Conservation (phyloP, 2,329 filamentous ascomycete genomes). For the Stagonosporopsis rhizophila region DNA sequence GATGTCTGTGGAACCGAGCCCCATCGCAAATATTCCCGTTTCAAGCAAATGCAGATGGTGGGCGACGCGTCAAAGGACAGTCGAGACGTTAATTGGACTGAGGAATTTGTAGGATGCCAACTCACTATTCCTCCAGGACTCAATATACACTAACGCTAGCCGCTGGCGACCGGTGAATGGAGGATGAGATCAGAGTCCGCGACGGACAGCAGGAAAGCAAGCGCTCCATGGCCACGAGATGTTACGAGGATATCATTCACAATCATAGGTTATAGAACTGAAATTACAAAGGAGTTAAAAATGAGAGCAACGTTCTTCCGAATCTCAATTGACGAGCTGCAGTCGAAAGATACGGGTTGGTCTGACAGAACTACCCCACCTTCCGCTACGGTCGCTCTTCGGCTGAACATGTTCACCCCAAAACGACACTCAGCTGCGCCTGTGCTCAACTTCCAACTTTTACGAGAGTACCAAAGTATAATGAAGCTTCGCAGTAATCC, state of each 20-base stretch:
- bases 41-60: background rate
- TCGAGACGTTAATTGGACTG: background rate
- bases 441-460: background rate
- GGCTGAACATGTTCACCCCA: background rate
- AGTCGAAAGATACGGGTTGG: background rate
- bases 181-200: too few species aligned
- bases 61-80: background rate
- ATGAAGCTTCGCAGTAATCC: too few species aligned
- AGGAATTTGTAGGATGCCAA: background rate
- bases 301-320: background rate
- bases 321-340: background rate
- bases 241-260: background rate
- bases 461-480: too few species aligned
- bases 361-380: background rate
- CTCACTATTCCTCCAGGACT: constrained; percentile 6
- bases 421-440: background rate
- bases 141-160: background rate
- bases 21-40: constrained; percentile 2
- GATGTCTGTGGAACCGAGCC: background rate
- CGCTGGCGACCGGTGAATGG: constrained; percentile 4
- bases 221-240: background rate
- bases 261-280: background rate
- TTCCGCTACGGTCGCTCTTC: background rate
- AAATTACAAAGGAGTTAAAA: too few species aligned
- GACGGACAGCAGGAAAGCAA: background rate